Base-by-base conservation (phyloP, 768 basidiomycete genomes). In the Pleurotus pulmonarius region DNA sequence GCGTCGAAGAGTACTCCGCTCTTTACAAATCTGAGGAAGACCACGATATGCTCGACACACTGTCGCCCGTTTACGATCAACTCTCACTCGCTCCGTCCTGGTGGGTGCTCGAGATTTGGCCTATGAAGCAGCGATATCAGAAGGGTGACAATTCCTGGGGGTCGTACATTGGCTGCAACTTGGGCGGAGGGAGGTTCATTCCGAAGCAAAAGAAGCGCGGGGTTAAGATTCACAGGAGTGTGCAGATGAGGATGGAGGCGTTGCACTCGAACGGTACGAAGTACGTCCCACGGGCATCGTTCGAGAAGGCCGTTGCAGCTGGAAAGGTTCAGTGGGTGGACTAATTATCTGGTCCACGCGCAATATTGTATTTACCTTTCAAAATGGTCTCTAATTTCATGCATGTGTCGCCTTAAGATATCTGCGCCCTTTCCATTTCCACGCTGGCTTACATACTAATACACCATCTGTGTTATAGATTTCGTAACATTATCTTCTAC, bases 41-140 rank as follows among this genome's bases (percentile, higher is more conserved):
- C 16, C 76, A 83, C 56, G 84, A 87, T 29, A 63, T 82, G 4
- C 63, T 59, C 3, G 85, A 87, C 56, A 76, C 78, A 7, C 55
- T 80, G 12, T 70, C 70, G 29, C 78, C 74, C 2, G 58, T 73
- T 4, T 83, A 81, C 62, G 85, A 87, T 64, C 74, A 83, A 58
- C 75, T 88, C 8, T 45, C 46, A 9, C 38, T 70, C n/a, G 55
- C 68, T 5, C 63, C 54, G 49, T 46, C 7, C 6, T 88, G 86
- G 87, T 87, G 87, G 86, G 53, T 80, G 29, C 73, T 88, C n/a
- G 86, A 88, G 64, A 3, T 77, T 3, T 25, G 75, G n/a, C 80
- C 77, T 0, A 52, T 71, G 7, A 61, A 65, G 44, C 72, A 74
- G 15, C 67, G 67, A 16, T 73, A 67, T 55, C 77, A 77, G 66